Conservation (phyloP, 169 alveolate genomes). For the Hepatocystis sp. region DNA sequence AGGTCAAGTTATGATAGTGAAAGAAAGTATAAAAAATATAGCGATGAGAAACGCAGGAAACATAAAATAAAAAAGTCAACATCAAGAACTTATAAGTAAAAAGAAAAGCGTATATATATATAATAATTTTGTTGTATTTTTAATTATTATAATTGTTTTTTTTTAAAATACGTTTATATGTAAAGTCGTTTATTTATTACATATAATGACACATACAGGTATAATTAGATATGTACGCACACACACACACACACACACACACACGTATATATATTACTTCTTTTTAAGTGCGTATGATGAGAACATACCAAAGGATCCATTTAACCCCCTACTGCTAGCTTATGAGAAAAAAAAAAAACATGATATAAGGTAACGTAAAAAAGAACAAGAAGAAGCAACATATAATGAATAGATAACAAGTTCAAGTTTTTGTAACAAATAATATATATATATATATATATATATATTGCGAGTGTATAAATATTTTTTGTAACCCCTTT, state of each 20-base stretch:
- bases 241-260: not conserved
- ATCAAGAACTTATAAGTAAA: not conserved
- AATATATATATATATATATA: no score
- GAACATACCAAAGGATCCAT: constrained; percentile 70
- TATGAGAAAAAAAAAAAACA: constrained; percentile 37
- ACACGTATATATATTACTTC: not conserved
- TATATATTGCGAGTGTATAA: no score
- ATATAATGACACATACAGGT: no score
- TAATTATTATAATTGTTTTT: no score
- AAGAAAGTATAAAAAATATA: constrained; percentile 27
- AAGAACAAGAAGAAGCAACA: no score
- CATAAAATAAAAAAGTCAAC: not conserved
- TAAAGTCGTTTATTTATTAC: no score
- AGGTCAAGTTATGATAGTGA: constrained; percentile 23
- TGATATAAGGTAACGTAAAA: constrained; percentile 11
- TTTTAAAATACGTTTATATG: no score
- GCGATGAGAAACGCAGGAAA: constrained; percentile 11
- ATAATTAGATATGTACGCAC: no score
- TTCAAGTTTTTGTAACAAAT: no score
- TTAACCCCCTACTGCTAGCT: constrained; percentile 65
- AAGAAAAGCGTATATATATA: no score
- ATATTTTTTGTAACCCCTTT: constrained; percentile 1
- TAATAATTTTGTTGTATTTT: not conserved
- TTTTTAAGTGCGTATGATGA: constrained; percentile 29
- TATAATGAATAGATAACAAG: no score